Base-by-base conservation (phyloP, 2,329 filamentous ascomycete genomes). In the Hypoxylon sp. region DNA sequence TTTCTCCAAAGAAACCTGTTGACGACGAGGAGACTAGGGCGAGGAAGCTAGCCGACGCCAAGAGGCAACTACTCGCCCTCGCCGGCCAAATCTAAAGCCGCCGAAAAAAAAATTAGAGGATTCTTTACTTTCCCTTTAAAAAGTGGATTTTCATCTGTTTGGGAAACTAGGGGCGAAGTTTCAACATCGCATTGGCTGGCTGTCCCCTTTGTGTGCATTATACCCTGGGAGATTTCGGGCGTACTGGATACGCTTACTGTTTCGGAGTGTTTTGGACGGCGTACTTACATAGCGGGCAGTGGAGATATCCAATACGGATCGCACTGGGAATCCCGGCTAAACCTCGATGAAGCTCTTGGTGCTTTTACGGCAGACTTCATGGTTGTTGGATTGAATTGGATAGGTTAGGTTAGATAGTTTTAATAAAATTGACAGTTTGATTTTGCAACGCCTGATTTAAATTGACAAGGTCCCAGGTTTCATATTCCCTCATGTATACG, bases 1-100 rank as follows among this genome's bases (percentile, higher is more conserved):
- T 61, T n/a, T 30, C 48, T 6, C 49, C 67, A 6, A 43, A 32
- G 13, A 49, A 53, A 45, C 52, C 58, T 34, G 41, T 50, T 11
- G 73, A 78, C 17, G 74, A 78, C 63, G 75, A 78, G 49, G 80
- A 80, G 49, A 75, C 77, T 63, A 77, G 79, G 41, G 76, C 76
- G 14, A 76, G 75, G 64, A 80, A 82, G 49, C 79, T 87, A 41
- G 83, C 84, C 57, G 79, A 80, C 36, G 80, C 80, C 28, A 88
- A 87, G 80, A 77, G 74, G 65, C 79, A 84, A 34, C 77, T 87
- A 14, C 79, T 84, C 14, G 79, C 79, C 23, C 70, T 74, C 14
- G 73, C 68, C 38, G 70, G 73, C 7, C 72, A 72, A 14, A 45
- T 71, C 46, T 77, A 49, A 73, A 46, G 14, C 38, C 30, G 2